Percentiles rank a stretch among this genome's conserved stretches.
Conservation (phyloP, 805 yeast genomes). For the Candida peoriensis region DNA sequence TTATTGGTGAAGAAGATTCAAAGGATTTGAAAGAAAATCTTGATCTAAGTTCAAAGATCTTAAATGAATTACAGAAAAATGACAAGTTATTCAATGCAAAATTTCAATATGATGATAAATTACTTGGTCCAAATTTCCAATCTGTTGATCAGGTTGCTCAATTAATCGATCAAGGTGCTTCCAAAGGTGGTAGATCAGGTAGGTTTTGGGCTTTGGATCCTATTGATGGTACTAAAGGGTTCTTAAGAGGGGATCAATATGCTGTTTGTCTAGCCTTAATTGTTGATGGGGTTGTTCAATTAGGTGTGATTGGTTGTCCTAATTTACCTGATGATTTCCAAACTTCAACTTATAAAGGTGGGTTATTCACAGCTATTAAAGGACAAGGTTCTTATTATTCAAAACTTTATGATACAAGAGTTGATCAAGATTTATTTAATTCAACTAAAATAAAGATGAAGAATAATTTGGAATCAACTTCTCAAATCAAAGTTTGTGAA, state of each 20-base stretch:
- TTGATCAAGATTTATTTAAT: slow-evolving; percentile 32
- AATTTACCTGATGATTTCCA: slow-evolving; percentile 51
- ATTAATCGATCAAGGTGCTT: slow-evolving; percentile 75
- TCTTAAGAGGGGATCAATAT: slow-evolving; percentile 91
- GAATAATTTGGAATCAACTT: slow-evolving; percentile 36
- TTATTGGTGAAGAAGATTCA: slow-evolving; percentile 95
- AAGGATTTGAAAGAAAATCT: slow-evolving; percentile 51
- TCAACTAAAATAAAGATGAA: slow-evolving; percentile 44
- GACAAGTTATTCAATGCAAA: slow-evolving; percentile 39
- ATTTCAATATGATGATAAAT: slow-evolving; percentile 10
- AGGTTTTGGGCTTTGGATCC: slow-evolving; percentile 98
- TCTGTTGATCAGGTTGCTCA: slow-evolving; percentile 47
- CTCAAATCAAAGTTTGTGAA: slow-evolving; percentile 69
- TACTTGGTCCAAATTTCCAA: slow-evolving; percentile 34
- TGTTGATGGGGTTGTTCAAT: slow-evolving; percentile 75
- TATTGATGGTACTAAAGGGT: slow-evolving; percentile 97
- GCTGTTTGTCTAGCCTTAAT: slow-evolving; percentile 92
- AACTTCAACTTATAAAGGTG: slow-evolving; percentile 49
- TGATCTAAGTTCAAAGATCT: slow-evolving; percentile 48
- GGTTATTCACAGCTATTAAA: slow-evolving; percentile 64
- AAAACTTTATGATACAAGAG: slow-evolving; percentile 29
- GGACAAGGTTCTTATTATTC: slow-evolving; percentile 58
- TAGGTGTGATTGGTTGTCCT: slow-evolving; percentile 97
- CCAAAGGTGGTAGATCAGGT: slow-evolving; percentile 71
- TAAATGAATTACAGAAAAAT: slow-evolving; percentile 51